Evolutionary conservation across 345 rosid genomes (phyloP).

Genomic region (Eutrema yunnanense): DNA sequence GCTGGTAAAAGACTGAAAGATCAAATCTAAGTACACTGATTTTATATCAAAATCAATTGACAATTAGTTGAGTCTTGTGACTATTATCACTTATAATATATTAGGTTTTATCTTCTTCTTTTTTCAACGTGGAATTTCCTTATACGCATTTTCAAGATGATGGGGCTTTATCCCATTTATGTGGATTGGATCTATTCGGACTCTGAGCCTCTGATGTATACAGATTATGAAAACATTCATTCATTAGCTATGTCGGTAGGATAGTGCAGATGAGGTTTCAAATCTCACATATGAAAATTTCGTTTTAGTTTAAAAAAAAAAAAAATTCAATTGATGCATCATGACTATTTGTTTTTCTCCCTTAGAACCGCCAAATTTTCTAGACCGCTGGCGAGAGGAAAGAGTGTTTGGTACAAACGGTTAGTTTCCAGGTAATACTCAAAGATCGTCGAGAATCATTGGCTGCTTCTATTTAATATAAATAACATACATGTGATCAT

Average conservation of each 20-base stretch:
- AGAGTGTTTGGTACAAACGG: background rate
- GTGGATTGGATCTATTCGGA: too few relatives aligned
- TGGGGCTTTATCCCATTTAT: too few relatives aligned
- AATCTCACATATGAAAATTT: background rate
- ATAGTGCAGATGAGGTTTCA: background rate
- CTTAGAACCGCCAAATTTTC: background rate
- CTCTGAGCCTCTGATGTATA: too few relatives aligned
- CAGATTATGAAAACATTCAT: background rate
- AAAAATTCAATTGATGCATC: too few relatives aligned
- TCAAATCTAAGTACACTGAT: too few relatives aligned
- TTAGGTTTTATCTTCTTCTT: too few relatives aligned
- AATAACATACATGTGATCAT: constrained; percentile 22
- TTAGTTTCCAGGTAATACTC: background rate
- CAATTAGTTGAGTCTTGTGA: too few relatives aligned
- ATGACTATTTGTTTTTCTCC: background rate
- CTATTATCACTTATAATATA: too few relatives aligned
- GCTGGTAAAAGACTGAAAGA: too few relatives aligned
- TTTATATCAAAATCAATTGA: too few relatives aligned
- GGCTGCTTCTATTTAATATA: constrained; percentile 9
- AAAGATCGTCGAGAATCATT: background rate
- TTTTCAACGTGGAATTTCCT: too few relatives aligned
- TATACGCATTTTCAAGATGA: too few relatives aligned
- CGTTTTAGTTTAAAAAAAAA: background rate
- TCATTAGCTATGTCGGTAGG: background rate
- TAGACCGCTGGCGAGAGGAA: background rate